Evolutionary conservation across 1,284 basidiomycete genomes (phyloP).

Genomic region (Amylostereum chailletii): DNA sequence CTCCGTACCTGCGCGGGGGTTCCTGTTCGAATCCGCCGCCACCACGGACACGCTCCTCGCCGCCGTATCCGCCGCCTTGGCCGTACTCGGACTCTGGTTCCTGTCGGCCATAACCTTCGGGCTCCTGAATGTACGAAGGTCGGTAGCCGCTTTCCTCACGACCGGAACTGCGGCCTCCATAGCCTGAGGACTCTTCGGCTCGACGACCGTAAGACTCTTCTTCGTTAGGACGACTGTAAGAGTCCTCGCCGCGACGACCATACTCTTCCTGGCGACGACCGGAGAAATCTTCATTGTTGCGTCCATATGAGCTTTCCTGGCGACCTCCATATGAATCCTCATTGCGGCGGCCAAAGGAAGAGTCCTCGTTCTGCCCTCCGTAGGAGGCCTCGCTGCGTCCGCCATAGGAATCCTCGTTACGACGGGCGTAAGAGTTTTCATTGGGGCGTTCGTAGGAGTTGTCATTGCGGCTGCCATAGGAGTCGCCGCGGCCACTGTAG

Average conservation of each 20-base stretch:
- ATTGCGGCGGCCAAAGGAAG: neutral
- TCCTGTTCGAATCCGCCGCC: neutral
- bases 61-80: neutral
- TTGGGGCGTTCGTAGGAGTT: neutral
- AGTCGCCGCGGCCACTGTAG: neutral
- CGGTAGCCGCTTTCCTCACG: neutral
- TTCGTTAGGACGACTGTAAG: neutral
- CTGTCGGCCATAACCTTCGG: constrained; percentile 1
- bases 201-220: neutral
- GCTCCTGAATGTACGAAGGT: neutral
- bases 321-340: neutral
- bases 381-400: neutral
- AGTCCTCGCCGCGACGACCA: neutral
- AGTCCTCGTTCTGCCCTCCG: neutral
- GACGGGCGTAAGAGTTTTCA: neutral
- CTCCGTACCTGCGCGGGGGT: neutral
- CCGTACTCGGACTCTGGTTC: constrained; percentile 3
- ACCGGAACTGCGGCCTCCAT: neutral
- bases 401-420: neutral
- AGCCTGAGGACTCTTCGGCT: neutral
- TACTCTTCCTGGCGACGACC: constrained; percentile 8
- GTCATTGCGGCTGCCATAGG: neutral
- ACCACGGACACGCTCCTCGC: neutral
- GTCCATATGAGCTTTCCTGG: constrained; percentile 1
- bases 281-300: constrained; percentile 4